Conservation (phyloP, 352 stramenopile species). For the Phytophthora fragariae region DNA sequence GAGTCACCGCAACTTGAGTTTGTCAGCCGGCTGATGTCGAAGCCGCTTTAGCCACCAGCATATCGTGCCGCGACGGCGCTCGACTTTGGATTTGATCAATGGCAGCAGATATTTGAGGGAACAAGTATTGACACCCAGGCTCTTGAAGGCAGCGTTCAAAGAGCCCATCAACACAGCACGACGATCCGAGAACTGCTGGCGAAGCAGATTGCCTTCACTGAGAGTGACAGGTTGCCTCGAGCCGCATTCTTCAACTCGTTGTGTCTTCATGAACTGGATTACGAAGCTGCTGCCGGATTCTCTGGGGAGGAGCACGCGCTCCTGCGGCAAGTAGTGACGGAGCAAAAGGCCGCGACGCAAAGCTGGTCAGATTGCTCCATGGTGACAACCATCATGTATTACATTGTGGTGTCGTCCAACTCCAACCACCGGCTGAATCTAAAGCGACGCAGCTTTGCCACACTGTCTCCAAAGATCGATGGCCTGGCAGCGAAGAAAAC, state of each 20-base stretch:
- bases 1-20: conserved; percentile 5
- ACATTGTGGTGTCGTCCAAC: conserved; percentile 6
- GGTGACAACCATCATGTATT: conserved; percentile 11
- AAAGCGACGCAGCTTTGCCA: background rate
- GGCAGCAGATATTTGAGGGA: background rate
- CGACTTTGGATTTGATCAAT: conserved; percentile 8
- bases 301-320: background rate
- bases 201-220: background rate
- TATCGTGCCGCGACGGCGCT: conserved; percentile 1
- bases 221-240: background rate
- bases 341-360: background rate
- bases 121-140: background rate
- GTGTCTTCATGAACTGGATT: conserved; percentile 2
- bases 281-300: background rate
- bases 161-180: background rate
- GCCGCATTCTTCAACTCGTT: conserved; percentile 6
- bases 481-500: background rate
- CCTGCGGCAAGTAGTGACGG: background rate
- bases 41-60: background rate
- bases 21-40: background rate
- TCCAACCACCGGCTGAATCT: background rate
- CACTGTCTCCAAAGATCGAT: background rate
- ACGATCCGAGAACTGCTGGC: background rate
- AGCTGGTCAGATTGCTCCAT: conserved; percentile 1
- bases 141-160: background rate